Base-by-base conservation (phyloP, 2,329 filamentous ascomycete species). In the Aspergillus nomiae region DNA sequence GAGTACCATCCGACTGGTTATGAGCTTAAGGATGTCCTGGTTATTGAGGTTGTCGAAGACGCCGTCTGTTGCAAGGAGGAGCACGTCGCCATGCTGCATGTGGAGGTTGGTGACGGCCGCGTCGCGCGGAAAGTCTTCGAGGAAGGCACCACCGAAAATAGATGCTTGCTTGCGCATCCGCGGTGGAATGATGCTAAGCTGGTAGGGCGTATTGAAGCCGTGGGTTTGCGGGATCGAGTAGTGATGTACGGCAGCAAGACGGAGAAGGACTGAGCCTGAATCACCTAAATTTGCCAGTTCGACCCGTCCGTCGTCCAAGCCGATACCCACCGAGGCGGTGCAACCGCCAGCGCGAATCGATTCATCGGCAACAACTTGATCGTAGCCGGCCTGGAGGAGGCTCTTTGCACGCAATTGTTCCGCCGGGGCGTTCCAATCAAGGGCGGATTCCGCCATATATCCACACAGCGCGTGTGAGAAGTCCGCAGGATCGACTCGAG, bases 201-300 rank as follows among this genome's bases (percentile, higher is more conserved):
- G 95, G 74, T 92, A 99, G 0, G 95, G 95, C 0, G 95, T 98
- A 78, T 99, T 99, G 85, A 99, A 99, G 50, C 90, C 93, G 77
- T 99, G 95, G 0, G 93, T 97, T 78, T 99, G 95, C 28, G 92
- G 90, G 55, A 89, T 86, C 2, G 93, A 96, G 73, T 89, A 90
- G 61, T 90, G 87, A 76, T 95, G 90, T 36, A 99, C 91, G 16
- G 91, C 92, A 69, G 94, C 96, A 30, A 92, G 86, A 16, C 93
- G 89, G 64, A 98, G 84, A 65, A 96, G 90, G 61, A 98, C 85
- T 76, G 94, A 98, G 36, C 95, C 95, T 30, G 93, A 97, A 80
- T 99, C 95, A 67, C 95, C 95, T 38, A 99, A 84, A 78, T 99
- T 99, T 64, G 95, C 95, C 59, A 96, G 88, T 73, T 97, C 92